Base-by-base conservation (phyloP, 2,329 filamentous ascomycete species). In the Pestalotiopsis sp. region DNA sequence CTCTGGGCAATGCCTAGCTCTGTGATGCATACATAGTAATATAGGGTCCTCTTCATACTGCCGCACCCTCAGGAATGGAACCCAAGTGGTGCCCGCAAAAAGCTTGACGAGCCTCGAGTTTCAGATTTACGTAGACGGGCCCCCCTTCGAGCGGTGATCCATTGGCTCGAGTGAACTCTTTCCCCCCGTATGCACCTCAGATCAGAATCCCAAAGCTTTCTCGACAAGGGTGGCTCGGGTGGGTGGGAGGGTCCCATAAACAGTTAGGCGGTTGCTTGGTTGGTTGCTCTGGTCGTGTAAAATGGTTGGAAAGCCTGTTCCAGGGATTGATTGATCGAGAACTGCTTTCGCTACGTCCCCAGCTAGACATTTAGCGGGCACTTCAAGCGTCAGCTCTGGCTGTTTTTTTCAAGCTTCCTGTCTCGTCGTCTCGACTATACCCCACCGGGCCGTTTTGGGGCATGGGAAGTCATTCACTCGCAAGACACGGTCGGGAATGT, bases 21-120 rank as follows among this genome's bases (percentile, higher is more conserved):
- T 31, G 36, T 36, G 23, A 27, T 31, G 13, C 31, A 14, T 31
- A 27, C 31, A 14, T 36, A 9, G 27, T 27, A 61, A 14, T 61
- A 11, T 31, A 36, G 31, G 36, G 59, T 36, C 36, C 59, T 17
- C 9, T 14, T 20, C 20, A 27, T 27, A 14, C 56, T 58, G 56
- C 17, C 59, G n/a, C 27, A 6, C 7, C 59, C 13, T 6, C 59
- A 27, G 27, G 25, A n/a, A 36, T 20, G 25, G n/a, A 36, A 61
- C 59, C 59, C 59, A 61, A 61, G 59, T 61, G 59, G 59, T 61
- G 59, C 59, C 59, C 59, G 59, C 59, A 39, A n/a, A 52, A 59
- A 59, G 57, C 57, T 59, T 59, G 57, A 61, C 27, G 36, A 36
- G 31, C 36, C 59, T 61, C 59, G 31, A 61, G 59, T 61, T 61